Evolutionary conservation across 768 basidiomycete genomes (phyloP), one percentile per base, ranked within the genome.

Genomic region (Mycena crocata): DNA sequence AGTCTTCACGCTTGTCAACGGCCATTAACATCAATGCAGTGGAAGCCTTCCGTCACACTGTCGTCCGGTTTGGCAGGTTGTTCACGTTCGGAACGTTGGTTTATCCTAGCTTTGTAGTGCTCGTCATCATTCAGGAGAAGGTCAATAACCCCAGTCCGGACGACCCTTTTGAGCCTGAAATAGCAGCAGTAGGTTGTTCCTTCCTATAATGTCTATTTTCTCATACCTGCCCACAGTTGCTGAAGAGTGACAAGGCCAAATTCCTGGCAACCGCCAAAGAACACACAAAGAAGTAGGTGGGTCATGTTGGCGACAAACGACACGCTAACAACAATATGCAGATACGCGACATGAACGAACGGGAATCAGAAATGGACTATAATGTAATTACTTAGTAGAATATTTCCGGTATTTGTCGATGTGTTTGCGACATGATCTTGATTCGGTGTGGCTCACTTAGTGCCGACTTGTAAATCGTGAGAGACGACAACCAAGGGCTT

Each of bases 111-210:
- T 57, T 35, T 60, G 21, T 62, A 95, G 94, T 95, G 1, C 85
- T 95, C 23, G 81, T 83, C 28, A 87, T 89, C 51, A 88, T 95
- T 64, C 90, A 92, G 76, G 93, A 94, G 74, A 95, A 95, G 79
- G 74, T 95, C 55, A 94, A 94, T 76, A 93, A 95, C 76, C 94
- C 94, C 21, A 93, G 91, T 75, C 84, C 93, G 21, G 94, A 95
- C 72, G 94, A 95, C 75, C 94, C 94, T 0, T 95, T 93, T 72
- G 92, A 94, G 73, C 91, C 94, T 31, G 93, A 94, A 1, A 92
- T 94, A 70, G 94, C 94, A 39, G 90, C 90, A 34, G 92, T 95
- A 74, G 59, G 90, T 80, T 31, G n/a, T 60, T 49, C 48, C 26
- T 5, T 46, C 37, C 49, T 48, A 19, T 64, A 45, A 5, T 44